Evolutionary conservation across 305 asterid species (phyloP), one percentile per base, ranked within the genome.

Genomic region (Solanum aculeatissimum): DNA sequence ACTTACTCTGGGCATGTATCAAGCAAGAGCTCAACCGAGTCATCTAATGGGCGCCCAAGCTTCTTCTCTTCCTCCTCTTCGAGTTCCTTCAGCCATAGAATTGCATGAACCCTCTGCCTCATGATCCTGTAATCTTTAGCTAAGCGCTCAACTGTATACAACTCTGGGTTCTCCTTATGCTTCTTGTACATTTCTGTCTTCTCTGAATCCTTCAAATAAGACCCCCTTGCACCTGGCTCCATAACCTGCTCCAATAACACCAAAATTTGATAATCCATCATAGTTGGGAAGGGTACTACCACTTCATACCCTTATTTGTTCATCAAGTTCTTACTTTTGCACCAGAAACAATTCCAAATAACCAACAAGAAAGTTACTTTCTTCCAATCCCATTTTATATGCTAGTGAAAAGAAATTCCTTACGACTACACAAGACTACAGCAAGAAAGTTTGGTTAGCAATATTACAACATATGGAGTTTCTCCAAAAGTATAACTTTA

Each of bases 101-200:
- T 96, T 18, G 99, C 98, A 29, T 94, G 98, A 81, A 96, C 99
- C 83, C 99, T 87, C 89, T 96, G 99, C 93, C 98, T 94, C 98
- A 96, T 95, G 82, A 96, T 87, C 89, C 97, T 91, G 83, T 96
- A 96, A 6, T 96, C 99, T 87, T 95, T 93, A 18, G 99, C 99
- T 86, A 96, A 85, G 88, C 85, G 93, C 92, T 96, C 99, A 83
- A 96, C 97, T 0, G 97, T 94, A 77, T 93, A 94, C 57, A 86
- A 89, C 89, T 91, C 98, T 0, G 98, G 99, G 85, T 96, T 94
- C 88, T 94, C 94, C 89, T 93, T 96, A 87, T 96, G 98, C 87
- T 94, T 95, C 87, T 89, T 92, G 84, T 94, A 96, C 93, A 96
- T 95, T 89, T 96, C 97, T 0, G 95, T 85, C 87, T 96, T 96